A percentile compares a stretch with the other conserved stretches of the same genome.
These are phyloP conservation scores for Boeremia exigua DNA, from an alignment of 2,329 filamentous ascomycete genomes.

Conservation along the genomic window DNA sequence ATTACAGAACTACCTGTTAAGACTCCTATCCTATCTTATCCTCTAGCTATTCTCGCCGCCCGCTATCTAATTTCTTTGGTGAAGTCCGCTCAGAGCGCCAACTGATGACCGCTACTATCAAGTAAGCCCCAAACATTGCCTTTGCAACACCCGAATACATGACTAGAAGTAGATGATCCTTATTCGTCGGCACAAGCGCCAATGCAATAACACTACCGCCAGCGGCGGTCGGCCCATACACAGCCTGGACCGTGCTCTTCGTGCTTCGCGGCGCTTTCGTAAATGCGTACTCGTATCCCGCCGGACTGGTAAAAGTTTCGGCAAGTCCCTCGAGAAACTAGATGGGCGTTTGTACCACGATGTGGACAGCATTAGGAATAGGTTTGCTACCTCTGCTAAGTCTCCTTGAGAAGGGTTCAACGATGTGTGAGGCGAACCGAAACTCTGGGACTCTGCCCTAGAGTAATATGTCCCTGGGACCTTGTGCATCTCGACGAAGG, in stretches of 20 bases:
- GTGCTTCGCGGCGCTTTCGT: conserved; percentile 49
- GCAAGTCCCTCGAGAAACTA: conserved; percentile 46
- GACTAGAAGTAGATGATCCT: conserved; percentile 28
- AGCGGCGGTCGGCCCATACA: conserved; percentile 32
- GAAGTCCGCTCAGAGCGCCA: too few species aligned
- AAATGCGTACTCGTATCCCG: conserved; percentile 50
- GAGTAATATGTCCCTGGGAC: too few species aligned
- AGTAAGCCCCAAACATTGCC: conserved; percentile 18
- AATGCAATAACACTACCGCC: conserved; percentile 34
- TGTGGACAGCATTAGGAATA: conserved; percentile 43
- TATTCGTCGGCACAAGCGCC: conserved; percentile 34
- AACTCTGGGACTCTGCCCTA: too few species aligned
- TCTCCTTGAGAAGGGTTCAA: too few species aligned
- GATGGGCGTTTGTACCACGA: conserved; percentile 48
- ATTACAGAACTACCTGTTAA: too few species aligned
- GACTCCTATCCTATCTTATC: too few species aligned
- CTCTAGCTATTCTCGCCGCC: too few species aligned
- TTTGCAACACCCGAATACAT: conserved; percentile 26
- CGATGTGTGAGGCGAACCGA: too few species aligned
- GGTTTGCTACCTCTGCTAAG: too few species aligned
- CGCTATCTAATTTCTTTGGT: too few species aligned
- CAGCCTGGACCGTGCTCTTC: conserved; percentile 39
- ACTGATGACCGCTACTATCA: too few species aligned
- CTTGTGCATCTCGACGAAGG: too few species aligned
- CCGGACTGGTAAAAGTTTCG: conserved; percentile 51